Evolutionary conservation across 306 rosid genomes (phyloP).

Genomic region (Gynostemma pentaphyllum): DNA sequence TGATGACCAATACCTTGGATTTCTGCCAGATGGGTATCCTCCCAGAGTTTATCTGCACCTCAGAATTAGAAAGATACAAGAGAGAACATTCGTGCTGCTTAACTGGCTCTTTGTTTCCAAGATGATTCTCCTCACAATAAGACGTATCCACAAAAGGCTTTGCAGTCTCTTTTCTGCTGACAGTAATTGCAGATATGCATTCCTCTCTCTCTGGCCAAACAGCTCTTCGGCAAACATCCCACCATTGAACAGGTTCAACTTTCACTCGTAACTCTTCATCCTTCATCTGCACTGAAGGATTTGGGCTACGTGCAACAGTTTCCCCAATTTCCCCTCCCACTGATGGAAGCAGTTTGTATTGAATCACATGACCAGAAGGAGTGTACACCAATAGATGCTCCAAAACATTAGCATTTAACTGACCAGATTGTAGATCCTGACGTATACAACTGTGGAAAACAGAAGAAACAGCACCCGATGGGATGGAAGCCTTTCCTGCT

Average conservation of each 20-base stretch:
- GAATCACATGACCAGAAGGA: slow-evolving; percentile 77
- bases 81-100: slow-evolving; percentile 43
- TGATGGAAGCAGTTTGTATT: slow-evolving; percentile 63
- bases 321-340: slow-evolving; percentile 55
- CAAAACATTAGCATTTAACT: slow-evolving; percentile 42
- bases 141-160: slow-evolving; percentile 39
- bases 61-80: slow-evolving; percentile 66
- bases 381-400: slow-evolving; percentile 73
- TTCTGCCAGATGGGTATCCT: slow-evolving; percentile 88
- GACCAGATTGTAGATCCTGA: slow-evolving; percentile 25
- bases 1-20: slow-evolving; percentile 46
- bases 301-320: slow-evolving; percentile 36
- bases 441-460: slow-evolving; percentile 65
- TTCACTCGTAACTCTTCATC: slow-evolving; percentile 80
- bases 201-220: slow-evolving; percentile 90
- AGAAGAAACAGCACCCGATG: slow-evolving; percentile 87
- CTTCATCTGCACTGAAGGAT: slow-evolving; percentile 48
- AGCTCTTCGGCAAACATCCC: slow-evolving; percentile 88
- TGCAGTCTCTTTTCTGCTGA: slow-evolving; percentile 29
- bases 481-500: slow-evolving; percentile 58
- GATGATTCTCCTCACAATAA: slow-evolving; percentile 32
- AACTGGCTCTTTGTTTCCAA: slow-evolving; percentile 27
- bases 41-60: slow-evolving; percentile 71
- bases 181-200: slow-evolving; percentile 31
- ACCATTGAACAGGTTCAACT: slow-evolving; percentile 93